phyloP scores from a whole-genome alignment of 306 rosid species.

The Vigna radiata region DNA sequence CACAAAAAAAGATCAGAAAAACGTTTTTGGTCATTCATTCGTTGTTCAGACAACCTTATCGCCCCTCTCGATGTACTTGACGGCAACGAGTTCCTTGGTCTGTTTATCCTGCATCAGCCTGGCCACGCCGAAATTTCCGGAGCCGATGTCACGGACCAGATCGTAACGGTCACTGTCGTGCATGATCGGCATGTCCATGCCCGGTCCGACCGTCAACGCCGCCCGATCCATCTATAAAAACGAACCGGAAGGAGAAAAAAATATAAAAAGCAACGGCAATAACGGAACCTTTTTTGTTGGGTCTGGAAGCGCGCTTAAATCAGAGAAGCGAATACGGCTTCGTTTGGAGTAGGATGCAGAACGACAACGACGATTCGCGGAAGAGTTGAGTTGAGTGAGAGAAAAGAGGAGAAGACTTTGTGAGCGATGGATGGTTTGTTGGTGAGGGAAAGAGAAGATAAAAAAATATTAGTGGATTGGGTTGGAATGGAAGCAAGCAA shows the following conservation, averaged over 20 bases:
- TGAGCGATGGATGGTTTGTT: not conserved
- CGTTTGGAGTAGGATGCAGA: not conserved
- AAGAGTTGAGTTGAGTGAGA: not conserved
- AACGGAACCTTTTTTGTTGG: too few species aligned
- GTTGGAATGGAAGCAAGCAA: constrained; percentile 49
- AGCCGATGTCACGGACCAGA: constrained; percentile 87
- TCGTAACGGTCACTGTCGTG: constrained; percentile 98
- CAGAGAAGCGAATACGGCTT: constrained; percentile 33
- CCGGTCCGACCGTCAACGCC: constrained; percentile 73
- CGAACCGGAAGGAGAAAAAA: constrained; percentile 23
- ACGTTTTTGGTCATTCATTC: not conserved
- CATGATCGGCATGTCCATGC: constrained; percentile 95
- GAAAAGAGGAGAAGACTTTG: constrained; percentile 36
- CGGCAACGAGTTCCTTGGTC: constrained; percentile 91
- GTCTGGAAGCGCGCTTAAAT: constrained; percentile 46
- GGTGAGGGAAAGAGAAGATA: constrained; percentile 17
- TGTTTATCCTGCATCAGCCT: constrained; percentile 92
- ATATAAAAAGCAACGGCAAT: not conserved
- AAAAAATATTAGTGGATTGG: constrained; percentile 45
- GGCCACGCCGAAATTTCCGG: constrained; percentile 94
- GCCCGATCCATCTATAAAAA: constrained; percentile 71
- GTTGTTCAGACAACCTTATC: constrained; percentile 66
- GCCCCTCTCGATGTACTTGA: constrained; percentile 95
- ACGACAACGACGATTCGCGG: not conserved
- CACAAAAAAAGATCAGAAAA: not conserved